Percentiles rank a stretch among this genome's conserved stretches.
These are phyloP conservation scores for Rhexocercosporidium sp. DNA, from an alignment of 2,329 filamentous ascomycete species.

Conservation along the genomic window DNA sequence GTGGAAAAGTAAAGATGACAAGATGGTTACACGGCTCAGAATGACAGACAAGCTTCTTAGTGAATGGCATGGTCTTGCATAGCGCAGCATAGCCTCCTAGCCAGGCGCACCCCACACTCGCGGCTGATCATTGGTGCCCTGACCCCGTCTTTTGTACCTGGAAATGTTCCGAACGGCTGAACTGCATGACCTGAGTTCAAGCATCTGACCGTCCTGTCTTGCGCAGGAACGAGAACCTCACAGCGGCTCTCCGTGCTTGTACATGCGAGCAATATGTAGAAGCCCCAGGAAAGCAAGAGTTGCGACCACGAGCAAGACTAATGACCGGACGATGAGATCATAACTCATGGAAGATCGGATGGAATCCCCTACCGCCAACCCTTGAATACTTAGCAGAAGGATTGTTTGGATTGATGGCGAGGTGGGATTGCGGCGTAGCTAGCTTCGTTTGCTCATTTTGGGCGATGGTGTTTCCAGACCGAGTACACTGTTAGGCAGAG, in stretches of 20 bases:
- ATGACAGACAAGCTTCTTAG: not conserved
- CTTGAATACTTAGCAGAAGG: not conserved
- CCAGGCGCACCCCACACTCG: not conserved
- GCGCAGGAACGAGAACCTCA: not conserved
- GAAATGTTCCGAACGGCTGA: not conserved
- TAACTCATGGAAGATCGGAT: not conserved
- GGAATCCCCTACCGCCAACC: not conserved
- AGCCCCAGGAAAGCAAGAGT: too few species aligned
- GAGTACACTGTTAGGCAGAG: not conserved
- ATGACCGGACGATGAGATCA: not conserved
- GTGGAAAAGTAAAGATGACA: too few species aligned
- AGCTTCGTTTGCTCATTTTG: not conserved
- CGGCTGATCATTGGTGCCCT: not conserved
- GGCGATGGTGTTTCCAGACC: not conserved
- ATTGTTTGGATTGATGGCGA: too few species aligned
- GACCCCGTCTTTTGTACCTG: not conserved
- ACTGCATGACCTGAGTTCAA: not conserved
- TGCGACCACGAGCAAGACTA: too few species aligned
- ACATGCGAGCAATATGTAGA: too few species aligned
- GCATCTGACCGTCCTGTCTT: not conserved
- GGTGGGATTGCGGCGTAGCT: conserved; percentile 1
- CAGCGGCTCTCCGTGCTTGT: too few species aligned
- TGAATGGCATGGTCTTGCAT: not conserved
- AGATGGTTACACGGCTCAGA: not conserved
- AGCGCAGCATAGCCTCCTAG: not conserved